Evolutionary conservation across 2,329 filamentous ascomycete genomes (phyloP), one percentile per base, ranked within the genome.

Genomic region (Coniochaeta hoffmannii): DNA sequence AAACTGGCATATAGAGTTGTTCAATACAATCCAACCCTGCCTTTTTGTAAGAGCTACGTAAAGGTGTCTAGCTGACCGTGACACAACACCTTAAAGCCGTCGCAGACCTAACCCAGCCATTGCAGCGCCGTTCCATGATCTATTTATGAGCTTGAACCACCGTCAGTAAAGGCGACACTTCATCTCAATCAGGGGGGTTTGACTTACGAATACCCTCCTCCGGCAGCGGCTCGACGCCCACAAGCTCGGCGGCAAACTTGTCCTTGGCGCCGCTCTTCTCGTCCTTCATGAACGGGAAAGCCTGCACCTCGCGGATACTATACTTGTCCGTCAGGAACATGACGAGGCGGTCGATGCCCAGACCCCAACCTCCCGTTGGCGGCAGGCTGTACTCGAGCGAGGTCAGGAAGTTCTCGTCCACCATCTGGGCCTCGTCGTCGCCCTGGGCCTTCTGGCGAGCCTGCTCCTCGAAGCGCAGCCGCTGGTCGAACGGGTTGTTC

Each of bases 271-370:
- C 68, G 35, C 69, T 68, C 60, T 79, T 75, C 66, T 93, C 88
- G 53, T 93, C 89, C 83, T 96, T 96, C 90, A 99, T 96, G 76
- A 97, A 93, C 11, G 94, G 94, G 84, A 99, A 99, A 9, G 93
- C 86, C 60, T 97, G 76, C 3, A 97, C 93, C 74, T 99, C 94
- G 74, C 94, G 92, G 71, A 99, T 99, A 64, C 84, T 89, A 77
- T 96, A 94, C 76, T 96, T 89, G 74, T 97, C 85, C 51, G 93
- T 96, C 72, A 97, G 76, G 82, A 70, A 70, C 61, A 67, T 65
- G 55, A 56, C 58, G 53, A 62, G 50, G 58, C 93, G 86, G 76
- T 97, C 92, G 63, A 96, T 94, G 61, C 94, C 94, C 83, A 97
- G 90, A 62, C 92, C 94, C 88, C 89, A 99, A 51, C 94, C 94